Percentiles rank a stretch among this genome's conserved stretches.
Evolutionary conservation across 1,139 yeast species (phyloP).

Genomic region (Kazachstania sp.): DNA sequence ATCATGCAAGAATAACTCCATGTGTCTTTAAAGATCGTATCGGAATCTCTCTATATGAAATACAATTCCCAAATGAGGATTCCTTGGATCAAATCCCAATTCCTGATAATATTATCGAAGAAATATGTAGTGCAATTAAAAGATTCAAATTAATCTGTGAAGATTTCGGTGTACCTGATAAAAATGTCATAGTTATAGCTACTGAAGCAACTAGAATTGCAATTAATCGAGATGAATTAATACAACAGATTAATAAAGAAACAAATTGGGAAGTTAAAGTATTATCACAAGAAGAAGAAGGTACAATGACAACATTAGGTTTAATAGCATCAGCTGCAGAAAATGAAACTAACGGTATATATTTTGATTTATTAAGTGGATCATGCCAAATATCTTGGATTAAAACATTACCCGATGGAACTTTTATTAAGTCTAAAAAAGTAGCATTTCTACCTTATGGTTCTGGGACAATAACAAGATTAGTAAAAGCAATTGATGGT

Average conservation of each 20-base stretch:
- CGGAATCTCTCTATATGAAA: constrained; percentile 57
- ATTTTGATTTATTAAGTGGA: constrained; percentile 63
- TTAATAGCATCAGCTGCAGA: constrained; percentile 52
- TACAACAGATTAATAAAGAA: constrained; percentile 42
- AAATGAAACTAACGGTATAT: constrained; percentile 50
- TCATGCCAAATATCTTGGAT: constrained; percentile 60
- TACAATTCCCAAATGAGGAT: constrained; percentile 35
- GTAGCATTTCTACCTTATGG: constrained; percentile 62
- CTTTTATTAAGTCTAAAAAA: constrained; percentile 41
- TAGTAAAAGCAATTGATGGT: constrained; percentile 42
- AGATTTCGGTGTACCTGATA: constrained; percentile 55
- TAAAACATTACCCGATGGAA: constrained; percentile 40
- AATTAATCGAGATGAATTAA: constrained; percentile 46
- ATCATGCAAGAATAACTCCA: constrained; percentile 62
- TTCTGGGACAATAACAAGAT: constrained; percentile 51
- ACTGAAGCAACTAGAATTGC: constrained; percentile 63
- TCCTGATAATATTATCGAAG: constrained; percentile 45
- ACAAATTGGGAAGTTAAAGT: constrained; percentile 56
- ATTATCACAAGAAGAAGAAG: constrained; percentile 52
- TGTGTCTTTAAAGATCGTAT: constrained; percentile 62
- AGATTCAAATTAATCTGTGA: constrained; percentile 56
- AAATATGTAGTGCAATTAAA: constrained; percentile 49
- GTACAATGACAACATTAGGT: constrained; percentile 54
- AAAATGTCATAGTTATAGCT: constrained; percentile 53
- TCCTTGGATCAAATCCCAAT: constrained; percentile 42